phyloP scores from a whole-genome alignment of 495 filamentous ascomycete species.

The Bacidia gigantensis region DNA sequence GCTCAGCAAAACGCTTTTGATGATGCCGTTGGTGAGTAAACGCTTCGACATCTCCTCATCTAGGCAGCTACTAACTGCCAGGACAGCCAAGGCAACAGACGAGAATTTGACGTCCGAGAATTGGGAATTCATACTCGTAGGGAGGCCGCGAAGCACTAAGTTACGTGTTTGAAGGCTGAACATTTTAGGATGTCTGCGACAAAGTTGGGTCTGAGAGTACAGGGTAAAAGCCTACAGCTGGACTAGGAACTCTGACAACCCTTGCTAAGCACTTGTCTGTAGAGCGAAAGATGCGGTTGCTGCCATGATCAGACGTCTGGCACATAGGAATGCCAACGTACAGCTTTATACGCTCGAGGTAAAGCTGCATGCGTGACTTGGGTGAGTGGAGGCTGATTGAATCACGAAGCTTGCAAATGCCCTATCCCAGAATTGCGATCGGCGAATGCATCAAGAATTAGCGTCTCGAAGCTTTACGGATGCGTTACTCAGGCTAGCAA shows the following conservation, averaged over 20 bases:
- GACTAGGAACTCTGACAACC: neutral
- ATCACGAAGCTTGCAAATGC: constrained; percentile 61
- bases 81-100: constrained; percentile 87
- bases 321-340: constrained; percentile 97
- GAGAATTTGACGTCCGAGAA: constrained; percentile 97
- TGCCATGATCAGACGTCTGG: constrained; percentile 87
- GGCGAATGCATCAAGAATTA: constrained; percentile 82
- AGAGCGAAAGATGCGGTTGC: constrained; percentile 85
- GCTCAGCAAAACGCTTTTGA: constrained; percentile 69
- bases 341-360: constrained; percentile 96
- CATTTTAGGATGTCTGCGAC: constrained; percentile 75
- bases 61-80: constrained; percentile 8
- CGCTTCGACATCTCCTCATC: neutral
- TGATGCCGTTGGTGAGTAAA: constrained; percentile 68
- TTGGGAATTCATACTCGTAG: constrained; percentile 89
- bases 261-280: neutral
- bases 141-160: constrained; percentile 3
- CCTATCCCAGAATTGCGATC: constrained; percentile 86
- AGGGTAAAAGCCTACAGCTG: constrained; percentile 34
- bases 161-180: constrained; percentile 2
- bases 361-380: constrained; percentile 11
- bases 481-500: constrained; percentile 76
- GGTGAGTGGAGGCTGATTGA: constrained; percentile 7
- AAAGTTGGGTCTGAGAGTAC: constrained; percentile 57
- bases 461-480: constrained; percentile 93